Conservation (phyloP, 208 protist genomes). For the Trypanosoma melophagium region DNA sequence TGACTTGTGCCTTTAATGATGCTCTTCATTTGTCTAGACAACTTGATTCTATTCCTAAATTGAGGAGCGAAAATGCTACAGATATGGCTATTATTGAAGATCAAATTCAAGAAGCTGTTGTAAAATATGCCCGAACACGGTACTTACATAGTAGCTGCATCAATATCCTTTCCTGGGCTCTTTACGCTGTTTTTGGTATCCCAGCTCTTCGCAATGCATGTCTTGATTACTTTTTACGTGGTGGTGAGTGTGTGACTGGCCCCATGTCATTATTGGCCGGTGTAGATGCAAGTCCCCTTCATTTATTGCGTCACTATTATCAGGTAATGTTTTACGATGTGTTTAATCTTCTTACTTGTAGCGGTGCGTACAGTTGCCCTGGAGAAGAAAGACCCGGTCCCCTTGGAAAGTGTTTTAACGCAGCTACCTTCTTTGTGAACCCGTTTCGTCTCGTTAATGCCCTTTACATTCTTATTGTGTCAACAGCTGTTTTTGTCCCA, state of each 20-base stretch:
- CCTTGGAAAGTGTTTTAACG: conserved; percentile 46
- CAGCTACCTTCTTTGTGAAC: conserved; percentile 57
- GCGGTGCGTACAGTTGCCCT: conserved; percentile 37
- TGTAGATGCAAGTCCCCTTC: conserved; percentile 56
- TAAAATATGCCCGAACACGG: conserved; percentile 55
- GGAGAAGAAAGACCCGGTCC: conserved; percentile 10
- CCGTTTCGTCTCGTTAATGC: conserved; percentile 52
- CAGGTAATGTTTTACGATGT: conserved; percentile 72
- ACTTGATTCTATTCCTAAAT: conserved; percentile 46
- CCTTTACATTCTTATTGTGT: conserved; percentile 56
- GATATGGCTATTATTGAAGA: conserved; percentile 65
- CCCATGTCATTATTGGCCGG: conserved; percentile 88
- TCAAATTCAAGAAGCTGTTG: conserved; percentile 53
- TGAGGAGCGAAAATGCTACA: conserved; percentile 39
- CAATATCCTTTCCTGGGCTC: conserved; percentile 91
- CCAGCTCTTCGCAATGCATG: conserved; percentile 75
- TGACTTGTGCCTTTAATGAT: conserved; percentile 92
- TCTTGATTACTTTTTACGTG: conserved; percentile 90
- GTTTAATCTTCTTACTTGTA: conserved; percentile 46
- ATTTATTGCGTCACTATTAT: conserved; percentile 88
- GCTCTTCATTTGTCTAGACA: conserved; percentile 61
- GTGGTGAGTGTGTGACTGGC: conserved; percentile 81
- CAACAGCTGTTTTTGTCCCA: conserved; percentile 53
- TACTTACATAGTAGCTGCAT: conserved; percentile 83
- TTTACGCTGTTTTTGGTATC: conserved; percentile 86